Conservation (phyloP, 331 rosid species). For the Cucumis variabilis region DNA sequence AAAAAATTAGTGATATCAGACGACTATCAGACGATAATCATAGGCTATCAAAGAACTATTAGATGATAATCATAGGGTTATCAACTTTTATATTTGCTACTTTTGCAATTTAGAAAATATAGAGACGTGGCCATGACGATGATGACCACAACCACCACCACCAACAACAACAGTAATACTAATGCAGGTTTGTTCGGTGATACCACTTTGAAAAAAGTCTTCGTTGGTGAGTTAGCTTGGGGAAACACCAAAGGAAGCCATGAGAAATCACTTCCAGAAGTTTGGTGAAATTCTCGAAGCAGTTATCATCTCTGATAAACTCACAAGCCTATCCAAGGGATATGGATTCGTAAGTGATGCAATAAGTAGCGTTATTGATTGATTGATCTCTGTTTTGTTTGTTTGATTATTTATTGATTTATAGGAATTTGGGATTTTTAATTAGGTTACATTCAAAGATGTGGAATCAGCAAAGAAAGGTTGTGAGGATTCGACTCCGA, state of each 20-base stretch:
- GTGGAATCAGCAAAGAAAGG: constrained; percentile 87
- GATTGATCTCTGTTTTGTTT: no score
- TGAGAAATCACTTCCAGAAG: constrained; percentile 70
- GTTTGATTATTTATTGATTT: background rate
- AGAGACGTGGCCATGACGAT: no score
- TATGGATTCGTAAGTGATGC: constrained; percentile 76
- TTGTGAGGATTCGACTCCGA: constrained; percentile 70
- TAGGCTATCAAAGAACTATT: no score
- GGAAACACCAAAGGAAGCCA: constrained; percentile 84
- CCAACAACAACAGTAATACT: background rate
- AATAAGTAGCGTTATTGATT: background rate
- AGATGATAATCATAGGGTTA: no score
- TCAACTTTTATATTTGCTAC: no score
- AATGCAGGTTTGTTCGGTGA: constrained; percentile 64
- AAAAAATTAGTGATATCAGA: no score
- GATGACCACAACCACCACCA: constrained; percentile 27
- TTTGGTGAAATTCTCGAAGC: constrained; percentile 89
- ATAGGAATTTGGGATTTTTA: no score
- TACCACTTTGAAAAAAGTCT: constrained; percentile 83
- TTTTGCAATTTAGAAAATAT: no score
- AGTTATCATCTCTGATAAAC: constrained; percentile 80
- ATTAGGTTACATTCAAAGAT: constrained; percentile 80
- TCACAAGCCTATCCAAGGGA: constrained; percentile 93
- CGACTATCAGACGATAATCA: no score
- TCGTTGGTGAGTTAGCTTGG: constrained; percentile 90